These are phyloP conservation scores for Cryptosporidium ubiquitum DNA, from an alignment of 169 alveolate genomes.

Conservation along the genomic window DNA sequence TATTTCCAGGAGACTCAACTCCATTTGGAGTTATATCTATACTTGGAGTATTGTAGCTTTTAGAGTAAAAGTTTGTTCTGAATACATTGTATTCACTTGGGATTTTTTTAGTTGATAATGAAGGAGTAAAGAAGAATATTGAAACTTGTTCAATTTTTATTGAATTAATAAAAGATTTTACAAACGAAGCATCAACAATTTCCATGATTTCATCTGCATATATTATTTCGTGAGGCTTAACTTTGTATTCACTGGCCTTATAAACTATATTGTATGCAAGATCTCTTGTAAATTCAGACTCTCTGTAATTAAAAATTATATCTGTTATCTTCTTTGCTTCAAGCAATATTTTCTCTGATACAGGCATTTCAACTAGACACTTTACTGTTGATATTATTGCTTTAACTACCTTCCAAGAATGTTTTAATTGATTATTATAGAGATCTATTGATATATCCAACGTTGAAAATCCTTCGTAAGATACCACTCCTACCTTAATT, in stretches of 20 bases:
- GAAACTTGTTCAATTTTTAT: conserved; percentile 10
- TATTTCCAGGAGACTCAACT: background rate
- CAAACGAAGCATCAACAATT: conserved; percentile 8
- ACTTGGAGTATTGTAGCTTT: background rate
- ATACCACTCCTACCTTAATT: background rate
- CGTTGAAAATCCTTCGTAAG: conserved; percentile 35
- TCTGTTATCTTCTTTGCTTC: conserved; percentile 19
- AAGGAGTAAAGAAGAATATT: conserved; percentile 31
- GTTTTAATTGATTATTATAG: conserved; percentile 6
- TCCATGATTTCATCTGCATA: conserved; percentile 41
- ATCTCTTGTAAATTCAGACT: conserved; percentile 37
- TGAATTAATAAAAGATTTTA: conserved; percentile 19
- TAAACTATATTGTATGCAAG: conserved; percentile 51
- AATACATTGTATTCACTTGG: background rate
- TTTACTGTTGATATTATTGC: conserved; percentile 18
- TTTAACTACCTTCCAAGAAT: conserved; percentile 27
- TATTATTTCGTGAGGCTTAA: conserved; percentile 32
- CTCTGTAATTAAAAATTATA: conserved; percentile 44
- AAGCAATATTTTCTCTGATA: background rate
- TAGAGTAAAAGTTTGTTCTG: background rate
- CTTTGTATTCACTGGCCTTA: conserved; percentile 18
- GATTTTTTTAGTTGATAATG: background rate
- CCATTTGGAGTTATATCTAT: background rate
- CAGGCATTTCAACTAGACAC: conserved; percentile 10
- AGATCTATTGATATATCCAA: conserved; percentile 37